Conservation (phyloP, 192 early-diverging fungal genomes). For the Backusella morwellensis region DNA sequence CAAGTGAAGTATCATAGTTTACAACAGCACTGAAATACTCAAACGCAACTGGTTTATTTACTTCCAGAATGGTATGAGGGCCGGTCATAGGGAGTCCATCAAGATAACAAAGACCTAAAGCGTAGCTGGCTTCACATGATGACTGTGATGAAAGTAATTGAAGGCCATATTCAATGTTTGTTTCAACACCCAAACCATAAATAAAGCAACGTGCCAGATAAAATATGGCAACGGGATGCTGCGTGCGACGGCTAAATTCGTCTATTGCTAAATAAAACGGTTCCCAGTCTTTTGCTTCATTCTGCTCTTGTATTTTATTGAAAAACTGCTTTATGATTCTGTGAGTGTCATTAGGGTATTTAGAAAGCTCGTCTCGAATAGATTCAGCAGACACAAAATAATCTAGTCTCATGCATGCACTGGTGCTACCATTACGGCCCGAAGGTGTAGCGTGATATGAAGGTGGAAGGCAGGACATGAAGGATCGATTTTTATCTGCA, state of each 20-base stretch:
- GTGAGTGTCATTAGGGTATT: neutral
- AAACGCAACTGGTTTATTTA: constrained; percentile 14
- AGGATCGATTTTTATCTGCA: neutral
- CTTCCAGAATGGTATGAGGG: neutral
- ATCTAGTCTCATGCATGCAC: neutral
- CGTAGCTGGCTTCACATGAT: constrained; percentile 16
- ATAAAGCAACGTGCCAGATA: constrained; percentile 28
- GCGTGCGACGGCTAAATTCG: neutral
- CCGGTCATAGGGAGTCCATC: constrained; percentile 12
- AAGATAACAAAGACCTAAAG: constrained; percentile 27
- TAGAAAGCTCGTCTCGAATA: neutral
- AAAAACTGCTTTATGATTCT: constrained; percentile 7
- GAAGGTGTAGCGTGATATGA: neutral
- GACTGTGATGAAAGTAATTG: constrained; percentile 6
- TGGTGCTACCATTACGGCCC: constrained; percentile 5
- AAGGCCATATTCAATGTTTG: constrained; percentile 14
- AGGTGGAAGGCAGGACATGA: neutral
- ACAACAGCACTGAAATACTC: constrained; percentile 11
- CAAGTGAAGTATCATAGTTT: neutral
- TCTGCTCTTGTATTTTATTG: constrained; percentile 11
- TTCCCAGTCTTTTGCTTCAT: constrained; percentile 9
- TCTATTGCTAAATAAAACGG: constrained; percentile 21
- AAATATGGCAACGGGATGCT: constrained; percentile 9
- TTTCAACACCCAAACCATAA: constrained; percentile 19
- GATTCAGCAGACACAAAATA: neutral